Conservation (phyloP, 192 early-diverging fungal genomes). For the Coemansia sp. region DNA sequence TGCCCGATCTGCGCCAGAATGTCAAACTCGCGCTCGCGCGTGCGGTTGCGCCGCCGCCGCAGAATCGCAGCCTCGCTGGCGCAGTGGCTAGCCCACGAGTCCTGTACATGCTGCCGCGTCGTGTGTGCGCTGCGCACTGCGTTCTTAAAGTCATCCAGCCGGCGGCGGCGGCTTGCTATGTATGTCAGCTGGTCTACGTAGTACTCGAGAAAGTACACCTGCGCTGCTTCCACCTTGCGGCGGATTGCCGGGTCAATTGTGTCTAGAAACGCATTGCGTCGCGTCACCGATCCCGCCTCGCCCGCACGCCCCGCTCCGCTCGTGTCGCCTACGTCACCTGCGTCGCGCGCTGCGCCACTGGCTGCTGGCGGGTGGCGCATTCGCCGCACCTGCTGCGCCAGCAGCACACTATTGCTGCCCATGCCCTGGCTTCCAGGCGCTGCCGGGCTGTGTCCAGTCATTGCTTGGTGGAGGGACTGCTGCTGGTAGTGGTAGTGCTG, state of each 20-base stretch:
- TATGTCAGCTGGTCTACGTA: conserved; percentile 76
- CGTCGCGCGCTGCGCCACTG: conserved; percentile 1
- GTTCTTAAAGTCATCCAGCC: conserved; percentile 60
- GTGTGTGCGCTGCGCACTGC: conserved; percentile 42
- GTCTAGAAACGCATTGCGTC: conserved; percentile 47
- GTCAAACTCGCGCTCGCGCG: conserved; percentile 62
- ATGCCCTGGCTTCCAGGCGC: conserved; percentile 16
- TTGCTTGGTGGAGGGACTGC: conserved; percentile 40
- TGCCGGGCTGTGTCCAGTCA: conserved; percentile 12
- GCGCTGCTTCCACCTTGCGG: conserved; percentile 48
- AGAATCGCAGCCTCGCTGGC: conserved; percentile 57
- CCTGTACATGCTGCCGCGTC: conserved; percentile 50
- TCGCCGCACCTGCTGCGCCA: conserved; percentile 32
- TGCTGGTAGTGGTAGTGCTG: no score
- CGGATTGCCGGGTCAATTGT: conserved; percentile 48
- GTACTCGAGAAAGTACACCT: conserved; percentile 71
- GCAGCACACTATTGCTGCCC: conserved; percentile 24
- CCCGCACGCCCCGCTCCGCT: conserved; percentile 6
- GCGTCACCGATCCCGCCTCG: conserved; percentile 40
- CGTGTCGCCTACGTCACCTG: not conserved
- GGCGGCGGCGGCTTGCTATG: conserved; percentile 60
- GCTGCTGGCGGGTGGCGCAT: not conserved
- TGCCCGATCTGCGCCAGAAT: conserved; percentile 72
- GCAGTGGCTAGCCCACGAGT: conserved; percentile 60
- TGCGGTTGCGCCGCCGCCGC: conserved; percentile 64